Percentiles rank a stretch among this genome's conserved stretches.
These are phyloP conservation scores for Actinomortierella wolfii DNA, from an alignment of 371 early-diverging fungal species.

Conservation along the genomic window DNA sequence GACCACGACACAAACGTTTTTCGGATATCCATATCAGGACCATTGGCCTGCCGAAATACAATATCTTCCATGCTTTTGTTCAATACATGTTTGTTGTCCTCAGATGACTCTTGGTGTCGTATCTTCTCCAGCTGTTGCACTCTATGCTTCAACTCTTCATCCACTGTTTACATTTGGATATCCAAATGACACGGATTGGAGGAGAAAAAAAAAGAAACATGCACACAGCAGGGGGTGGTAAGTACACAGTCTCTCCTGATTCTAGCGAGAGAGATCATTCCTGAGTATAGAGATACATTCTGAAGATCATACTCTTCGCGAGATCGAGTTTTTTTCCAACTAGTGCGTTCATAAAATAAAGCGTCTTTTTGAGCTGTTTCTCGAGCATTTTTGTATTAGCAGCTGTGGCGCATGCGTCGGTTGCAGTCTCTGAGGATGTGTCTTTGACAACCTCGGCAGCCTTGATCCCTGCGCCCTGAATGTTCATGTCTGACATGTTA, in stretches of 20 bases:
- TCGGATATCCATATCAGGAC: constrained; percentile 3
- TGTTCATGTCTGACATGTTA: too few species aligned
- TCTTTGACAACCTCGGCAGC: too few species aligned
- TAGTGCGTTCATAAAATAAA: constrained; percentile 18
- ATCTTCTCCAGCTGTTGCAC: neutral
- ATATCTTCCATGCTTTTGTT: neutral
- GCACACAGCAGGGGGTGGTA: neutral
- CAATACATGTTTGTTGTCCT: neutral
- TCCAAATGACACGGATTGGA: neutral
- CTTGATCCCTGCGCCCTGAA: too few species aligned
- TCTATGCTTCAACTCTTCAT: constrained; percentile 17
- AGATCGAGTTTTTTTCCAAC: constrained; percentile 27
- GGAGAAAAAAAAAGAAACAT: too few species aligned
- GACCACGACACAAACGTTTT: constrained; percentile 25
- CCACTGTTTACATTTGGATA: constrained; percentile 10
- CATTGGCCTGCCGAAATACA: neutral
- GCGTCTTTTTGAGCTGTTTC: constrained; percentile 9
- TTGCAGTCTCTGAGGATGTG: too few species aligned
- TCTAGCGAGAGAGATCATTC: neutral
- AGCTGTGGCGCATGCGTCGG: too few species aligned
- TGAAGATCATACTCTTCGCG: constrained; percentile 12
- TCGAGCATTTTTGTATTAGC: constrained; percentile 10
- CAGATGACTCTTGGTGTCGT: too few species aligned
- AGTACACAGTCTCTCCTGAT: neutral
- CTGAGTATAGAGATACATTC: neutral